These are phyloP conservation scores for Silene vulgaris DNA, from an alignment of 179 eudicot genomes.

Conservation along the genomic window DNA sequence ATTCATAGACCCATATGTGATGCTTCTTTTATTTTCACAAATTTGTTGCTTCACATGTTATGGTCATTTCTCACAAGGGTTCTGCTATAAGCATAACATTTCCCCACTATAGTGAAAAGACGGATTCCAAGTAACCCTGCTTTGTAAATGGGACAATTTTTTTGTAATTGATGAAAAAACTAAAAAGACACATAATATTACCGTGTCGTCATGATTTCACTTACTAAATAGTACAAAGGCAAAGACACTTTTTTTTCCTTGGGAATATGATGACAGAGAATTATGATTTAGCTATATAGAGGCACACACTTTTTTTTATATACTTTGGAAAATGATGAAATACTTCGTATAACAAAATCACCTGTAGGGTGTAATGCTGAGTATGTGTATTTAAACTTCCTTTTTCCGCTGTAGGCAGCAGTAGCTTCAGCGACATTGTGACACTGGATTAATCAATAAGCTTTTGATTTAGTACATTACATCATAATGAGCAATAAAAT, in stretches of 20 bases:
- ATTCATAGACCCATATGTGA: conserved; percentile 10
- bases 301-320: not conserved
- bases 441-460: no score
- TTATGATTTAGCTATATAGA: no score
- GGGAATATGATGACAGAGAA: no score
- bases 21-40: not conserved
- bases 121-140: not conserved
- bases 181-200: not conserved
- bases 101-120: not conserved
- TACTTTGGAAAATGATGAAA: not conserved
- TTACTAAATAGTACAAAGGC: not conserved
- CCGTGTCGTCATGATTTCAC: not conserved
- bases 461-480: not conserved
- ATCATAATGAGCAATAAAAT: not conserved
- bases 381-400: no score
- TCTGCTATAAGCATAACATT: not conserved
- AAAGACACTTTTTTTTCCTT: no score
- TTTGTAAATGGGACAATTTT: no score
- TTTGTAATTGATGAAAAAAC: not conserved
- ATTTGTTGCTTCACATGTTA: not conserved
- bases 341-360: not conserved
- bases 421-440: no score
- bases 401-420: no score
- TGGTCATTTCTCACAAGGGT: not conserved
- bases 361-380: not conserved